A percentile compares a stretch with the other conserved stretches of the same genome.
These are phyloP conservation scores for Sclerotinia trifoliorum DNA, from an alignment of 2,329 filamentous ascomycete genomes.

Conservation along the genomic window DNA sequence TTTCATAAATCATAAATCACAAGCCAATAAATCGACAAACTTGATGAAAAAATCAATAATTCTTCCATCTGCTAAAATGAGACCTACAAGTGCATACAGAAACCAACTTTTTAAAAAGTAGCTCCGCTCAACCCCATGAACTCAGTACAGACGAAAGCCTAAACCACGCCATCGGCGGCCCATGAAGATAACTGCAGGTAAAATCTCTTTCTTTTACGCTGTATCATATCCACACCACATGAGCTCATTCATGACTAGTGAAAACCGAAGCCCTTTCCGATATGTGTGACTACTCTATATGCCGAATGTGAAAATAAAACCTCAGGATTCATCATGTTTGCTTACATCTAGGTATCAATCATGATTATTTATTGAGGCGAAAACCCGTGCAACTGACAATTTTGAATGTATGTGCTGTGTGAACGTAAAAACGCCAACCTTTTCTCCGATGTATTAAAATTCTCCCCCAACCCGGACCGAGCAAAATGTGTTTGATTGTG, in stretches of 20 bases:
- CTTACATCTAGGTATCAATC: neutral
- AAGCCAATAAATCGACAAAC: neutral
- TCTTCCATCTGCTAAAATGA: neutral
- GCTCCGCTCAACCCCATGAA: neutral
- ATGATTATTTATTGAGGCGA: neutral
- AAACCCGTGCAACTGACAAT: neutral
- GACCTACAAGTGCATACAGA: neutral
- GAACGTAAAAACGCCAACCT: neutral
- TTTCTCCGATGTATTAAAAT: neutral
- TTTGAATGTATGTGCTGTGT: neutral
- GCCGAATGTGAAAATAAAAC: neutral
- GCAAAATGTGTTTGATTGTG: neutral
- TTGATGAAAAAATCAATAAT: neutral
- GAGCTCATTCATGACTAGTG: neutral
- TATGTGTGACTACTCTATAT: neutral
- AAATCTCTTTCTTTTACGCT: neutral
- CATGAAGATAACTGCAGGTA: neutral
- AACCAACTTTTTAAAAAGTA: neutral
- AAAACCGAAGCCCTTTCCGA: neutral
- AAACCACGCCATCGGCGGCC: neutral
- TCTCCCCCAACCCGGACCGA: neutral
- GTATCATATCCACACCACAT: neutral
- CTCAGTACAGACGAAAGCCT: conserved; percentile 9
- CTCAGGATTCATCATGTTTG: neutral
- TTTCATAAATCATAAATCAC: neutral